Evolutionary conservation across 2,329 filamentous ascomycete species (phyloP).

Genomic region (Colletotrichum ledebouriae): DNA sequence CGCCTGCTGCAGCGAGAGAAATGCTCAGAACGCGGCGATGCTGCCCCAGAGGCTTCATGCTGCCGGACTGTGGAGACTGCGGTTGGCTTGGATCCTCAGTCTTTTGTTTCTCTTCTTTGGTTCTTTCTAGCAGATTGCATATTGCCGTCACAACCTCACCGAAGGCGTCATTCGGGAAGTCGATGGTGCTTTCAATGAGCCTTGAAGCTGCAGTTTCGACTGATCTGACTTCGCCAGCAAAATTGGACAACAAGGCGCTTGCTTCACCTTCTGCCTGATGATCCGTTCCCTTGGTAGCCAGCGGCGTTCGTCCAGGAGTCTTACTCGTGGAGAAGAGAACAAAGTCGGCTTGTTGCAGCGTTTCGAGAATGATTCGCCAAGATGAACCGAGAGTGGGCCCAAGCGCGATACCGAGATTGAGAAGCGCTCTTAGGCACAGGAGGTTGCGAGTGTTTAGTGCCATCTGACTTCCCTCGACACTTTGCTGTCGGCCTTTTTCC

Average conservation of each 20-base stretch:
- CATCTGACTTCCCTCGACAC: slow-evolving; percentile 65
- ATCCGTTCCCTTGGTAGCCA: slow-evolving; percentile 61
- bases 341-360: slow-evolving; percentile 91
- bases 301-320: slow-evolving; percentile 64
- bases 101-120: slow-evolving; percentile 45
- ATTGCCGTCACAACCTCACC: slow-evolving; percentile 81
- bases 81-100: slow-evolving; percentile 51
- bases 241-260: slow-evolving; percentile 70
- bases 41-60: slow-evolving; percentile 53
- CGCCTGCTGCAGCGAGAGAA: slow-evolving; percentile 58
- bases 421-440: slow-evolving; percentile 86
- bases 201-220: slow-evolving; percentile 90
- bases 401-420: slow-evolving; percentile 96
- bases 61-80: slow-evolving; percentile 52
- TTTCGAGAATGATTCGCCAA: slow-evolving; percentile 93
- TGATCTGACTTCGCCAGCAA: slow-evolving; percentile 85
- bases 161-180: slow-evolving; percentile 89
- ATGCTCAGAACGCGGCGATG: slow-evolving; percentile 63
- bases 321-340: slow-evolving; percentile 78
- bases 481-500: slow-evolving; percentile 72
- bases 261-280: slow-evolving; percentile 65
- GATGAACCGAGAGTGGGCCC: slow-evolving; percentile 87
- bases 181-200: slow-evolving; percentile 90
- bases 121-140: slow-evolving; percentile 74
- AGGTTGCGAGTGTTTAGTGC: slow-evolving; percentile 89